Evolutionary conservation across 257 asterid species (phyloP).

Genomic region (Solanum etuberosum): DNA sequence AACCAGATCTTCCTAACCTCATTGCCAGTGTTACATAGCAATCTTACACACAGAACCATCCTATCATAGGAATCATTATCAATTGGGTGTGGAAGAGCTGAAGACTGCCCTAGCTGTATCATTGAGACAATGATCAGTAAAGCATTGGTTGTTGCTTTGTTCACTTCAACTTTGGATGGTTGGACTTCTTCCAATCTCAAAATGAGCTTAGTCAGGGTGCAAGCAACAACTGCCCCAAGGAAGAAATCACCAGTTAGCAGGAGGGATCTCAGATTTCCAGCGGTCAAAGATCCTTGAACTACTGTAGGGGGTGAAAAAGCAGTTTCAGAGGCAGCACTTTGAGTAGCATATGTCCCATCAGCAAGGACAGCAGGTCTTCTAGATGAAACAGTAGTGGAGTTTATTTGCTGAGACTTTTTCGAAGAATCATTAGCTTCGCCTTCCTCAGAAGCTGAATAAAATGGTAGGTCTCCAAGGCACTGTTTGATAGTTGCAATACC

Average conservation of each 20-base stretch:
- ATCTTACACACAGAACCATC: slow-evolving; percentile 67
- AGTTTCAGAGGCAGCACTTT: slow-evolving; percentile 97
- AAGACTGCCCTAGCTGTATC: slow-evolving; percentile 84
- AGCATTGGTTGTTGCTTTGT: slow-evolving; percentile 51
- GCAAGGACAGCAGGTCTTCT: slow-evolving; percentile 92
- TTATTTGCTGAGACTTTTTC: slow-evolving; percentile 61
- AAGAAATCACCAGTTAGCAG: slow-evolving; percentile 86
- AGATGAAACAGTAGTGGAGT: slow-evolving; percentile 79
- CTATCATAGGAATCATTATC: slow-evolving; percentile 85
- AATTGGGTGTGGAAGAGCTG: slow-evolving; percentile 88
- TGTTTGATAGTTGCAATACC: slow-evolving; percentile 79
- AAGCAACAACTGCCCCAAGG: slow-evolving; percentile 83
- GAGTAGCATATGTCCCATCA: slow-evolving; percentile 95
- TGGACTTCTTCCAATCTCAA: slow-evolving; percentile 91
- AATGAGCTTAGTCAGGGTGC: slow-evolving; percentile 77
- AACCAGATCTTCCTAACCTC: slow-evolving; percentile 75
- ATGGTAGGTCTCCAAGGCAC: slow-evolving; percentile 91
- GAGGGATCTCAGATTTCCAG: slow-evolving; percentile 83
- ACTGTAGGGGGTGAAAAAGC: slow-evolving; percentile 70
- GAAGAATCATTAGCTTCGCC: slow-evolving; percentile 67
- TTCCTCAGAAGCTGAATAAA: slow-evolving; percentile 67
- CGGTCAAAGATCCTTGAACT: slow-evolving; percentile 54
- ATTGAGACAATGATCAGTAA: slow-evolving; percentile 75
- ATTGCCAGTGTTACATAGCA: slow-evolving; percentile 62
- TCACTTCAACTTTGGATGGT: slow-evolving; percentile 62